A percentile compares a stretch with the other conserved stretches of the same genome.
phyloP scores from a whole-genome alignment of 768 basidiomycete species.

The Mycena venus region DNA sequence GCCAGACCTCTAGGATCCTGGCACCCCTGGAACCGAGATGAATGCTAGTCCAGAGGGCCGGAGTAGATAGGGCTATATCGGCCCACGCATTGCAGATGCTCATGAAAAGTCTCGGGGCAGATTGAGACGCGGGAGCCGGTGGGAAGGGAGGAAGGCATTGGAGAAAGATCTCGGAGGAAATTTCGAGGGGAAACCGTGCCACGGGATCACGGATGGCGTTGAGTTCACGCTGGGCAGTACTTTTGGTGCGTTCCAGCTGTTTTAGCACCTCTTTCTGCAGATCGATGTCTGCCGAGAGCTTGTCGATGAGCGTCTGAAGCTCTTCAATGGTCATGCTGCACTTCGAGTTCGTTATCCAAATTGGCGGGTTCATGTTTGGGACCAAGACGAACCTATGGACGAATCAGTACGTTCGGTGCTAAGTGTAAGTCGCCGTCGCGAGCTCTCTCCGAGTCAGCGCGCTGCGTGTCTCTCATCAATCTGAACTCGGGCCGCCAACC shows the following conservation, averaged over 20 bases:
- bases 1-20: not conserved
- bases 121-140: not conserved
- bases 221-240: slow-evolving; percentile 1
- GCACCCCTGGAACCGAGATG: not conserved
- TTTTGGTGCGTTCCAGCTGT: not conserved
- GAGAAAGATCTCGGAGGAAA: not conserved
- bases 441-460: too few relatives aligned
- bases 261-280: not conserved
- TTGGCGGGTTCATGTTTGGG: too few relatives aligned
- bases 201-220: slow-evolving; percentile 5
- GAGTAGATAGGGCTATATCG: too few relatives aligned
- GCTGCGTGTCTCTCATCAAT: too few relatives aligned
- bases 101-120: not conserved
- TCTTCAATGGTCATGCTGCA: not conserved
- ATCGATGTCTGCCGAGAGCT: not conserved
- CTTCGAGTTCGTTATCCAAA: not conserved
- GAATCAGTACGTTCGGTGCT: too few relatives aligned
- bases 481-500: too few relatives aligned
- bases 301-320: not conserved
- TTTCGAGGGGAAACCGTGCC: not conserved
- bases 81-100: not conserved
- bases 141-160: not conserved
- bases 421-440: too few relatives aligned
- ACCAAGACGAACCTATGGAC: too few relatives aligned
- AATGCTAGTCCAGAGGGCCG: not conserved